phyloP scores from a whole-genome alignment of 768 basidiomycete genomes.

The Lentinus tigrinus region DNA sequence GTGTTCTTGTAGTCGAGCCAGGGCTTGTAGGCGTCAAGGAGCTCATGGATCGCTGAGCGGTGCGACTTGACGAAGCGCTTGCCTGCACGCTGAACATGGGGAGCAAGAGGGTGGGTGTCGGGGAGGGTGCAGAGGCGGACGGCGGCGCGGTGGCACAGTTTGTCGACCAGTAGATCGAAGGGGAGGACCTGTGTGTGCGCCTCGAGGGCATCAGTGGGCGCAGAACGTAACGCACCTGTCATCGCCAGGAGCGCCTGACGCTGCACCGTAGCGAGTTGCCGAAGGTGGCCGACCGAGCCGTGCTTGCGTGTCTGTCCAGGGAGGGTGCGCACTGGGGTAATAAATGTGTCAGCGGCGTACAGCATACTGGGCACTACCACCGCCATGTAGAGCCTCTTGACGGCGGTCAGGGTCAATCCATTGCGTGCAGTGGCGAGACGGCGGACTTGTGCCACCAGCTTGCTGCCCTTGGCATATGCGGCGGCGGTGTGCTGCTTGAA shows the following conservation, averaged over 20 bases:
- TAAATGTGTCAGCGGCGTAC: slow-evolving; percentile 24
- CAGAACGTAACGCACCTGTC: slow-evolving; percentile 24
- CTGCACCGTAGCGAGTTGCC: slow-evolving; percentile 21
- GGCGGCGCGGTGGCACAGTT: slow-evolving; percentile 10
- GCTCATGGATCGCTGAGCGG: slow-evolving; percentile 20
- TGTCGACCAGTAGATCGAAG: slow-evolving; percentile 17
- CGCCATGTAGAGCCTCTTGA: slow-evolving; percentile 26
- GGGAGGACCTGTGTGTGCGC: slow-evolving; percentile 23
- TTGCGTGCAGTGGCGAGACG: slow-evolving; percentile 20
- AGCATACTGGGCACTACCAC: slow-evolving; percentile 30
- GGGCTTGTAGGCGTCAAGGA: slow-evolving; percentile 15
- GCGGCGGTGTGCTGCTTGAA: slow-evolving; percentile 23
- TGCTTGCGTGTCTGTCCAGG: neutral
- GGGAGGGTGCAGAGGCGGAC: slow-evolving; percentile 22
- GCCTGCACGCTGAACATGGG: slow-evolving; percentile 7
- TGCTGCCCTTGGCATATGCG: slow-evolving; percentile 23
- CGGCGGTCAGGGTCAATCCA: slow-evolving; percentile 18
- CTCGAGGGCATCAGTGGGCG: slow-evolving; percentile 22
- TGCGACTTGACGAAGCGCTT: slow-evolving; percentile 14
- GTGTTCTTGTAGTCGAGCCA: slow-evolving; percentile 15
- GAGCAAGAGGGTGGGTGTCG: slow-evolving; percentile 17
- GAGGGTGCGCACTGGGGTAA: neutral
- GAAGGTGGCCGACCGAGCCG: slow-evolving; percentile 2
- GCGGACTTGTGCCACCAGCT: slow-evolving; percentile 20
- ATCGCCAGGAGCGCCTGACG: slow-evolving; percentile 22